Base-by-base conservation (phyloP, 768 basidiomycete genomes). In the Termitomyces sp. region DNA sequence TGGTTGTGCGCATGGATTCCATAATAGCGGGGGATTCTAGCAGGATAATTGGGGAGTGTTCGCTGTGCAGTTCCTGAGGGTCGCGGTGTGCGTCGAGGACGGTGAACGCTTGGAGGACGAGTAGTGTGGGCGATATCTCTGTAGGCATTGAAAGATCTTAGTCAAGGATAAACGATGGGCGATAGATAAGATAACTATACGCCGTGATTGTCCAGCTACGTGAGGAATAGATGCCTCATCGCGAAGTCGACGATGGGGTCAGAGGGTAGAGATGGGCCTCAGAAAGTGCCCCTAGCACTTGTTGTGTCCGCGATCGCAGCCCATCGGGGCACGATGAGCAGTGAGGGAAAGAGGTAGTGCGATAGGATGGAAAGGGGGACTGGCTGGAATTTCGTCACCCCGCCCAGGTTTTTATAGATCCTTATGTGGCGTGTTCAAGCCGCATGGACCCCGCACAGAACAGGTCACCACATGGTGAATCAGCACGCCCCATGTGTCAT, bases 381-480 rank as follows among this genome's bases (percentile, higher is more conserved):
- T 44, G 25, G 32, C 17, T 30, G 42, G 52, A 21, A 21, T 34
- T 34, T 45, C 4, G 28, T 45, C 32, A 16, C 32, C 16, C 17
- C n/a, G 1, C 16, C 34, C 19, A 16, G 16, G 51, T 25, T 41
- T 28, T 48, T 35, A 46, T 54, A 46, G 63, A 63, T 23, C 54
- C 45, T 17, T 55, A 54, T 14, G 46, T 43, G 21, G 37, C 49
- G 57, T 55, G 52, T 61, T 59, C 40, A 61, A 52, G 56, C 57
- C 48, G 30, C 12, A 7, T 30, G 45, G 27, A 12, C 28, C 28
- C 17, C n/a, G 28, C 9, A 32, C 46, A 30, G 46, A 32, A 12
- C 11, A 47, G 6, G n/a, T 6, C 5, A 32, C 46, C 46, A 47
- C 46, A 47, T 47, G 46, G 46, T 28, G 27, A 46, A 11, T 30